Evolutionary conservation across 257 asterid species (phyloP), one percentile per base, ranked within the genome.

Genomic region (Lycium ferocissimum): DNA sequence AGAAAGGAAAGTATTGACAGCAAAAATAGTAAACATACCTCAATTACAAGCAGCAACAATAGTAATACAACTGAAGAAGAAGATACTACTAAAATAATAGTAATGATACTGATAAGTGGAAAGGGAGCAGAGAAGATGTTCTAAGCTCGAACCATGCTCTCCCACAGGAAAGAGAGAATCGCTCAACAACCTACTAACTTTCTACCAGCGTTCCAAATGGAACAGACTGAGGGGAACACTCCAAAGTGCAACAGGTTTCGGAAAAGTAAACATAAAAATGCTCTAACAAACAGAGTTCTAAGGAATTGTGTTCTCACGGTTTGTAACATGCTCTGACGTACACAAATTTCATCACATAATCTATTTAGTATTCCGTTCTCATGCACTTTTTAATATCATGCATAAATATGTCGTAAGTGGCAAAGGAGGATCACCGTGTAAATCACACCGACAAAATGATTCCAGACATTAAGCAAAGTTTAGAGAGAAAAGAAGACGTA

Each of bases 401-500:
- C 51, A 43, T 54, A 9, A 15, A 78, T 54, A 17, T 3, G 22
- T 7, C 3, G 8, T 0, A 7, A 35, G 51, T 38, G 53, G 14
- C 33, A 70, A 70, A 70, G 78, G 78, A 70, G 53, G 78, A 70
- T 8, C 22, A 15, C 78, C 78, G 17, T 67, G 75, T 67, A 35
- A 67, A 38, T 53, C 47, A 54, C 66, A 53, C 82, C 0, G 26
- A 47, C 65, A 53, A 53, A 72, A 26, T 53, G 33, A 51, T 53
- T 76, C 18, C 45, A 26, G 40, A 76, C 63, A 14, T 22, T 51
- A 51, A 49, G 63, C 82, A 76, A n/a, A 51, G 18, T 76, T 47
- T 45, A 12, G 40, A 73, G 9, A 61, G 62, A 22, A 78, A n/a
- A 76, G 6, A 78, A 51, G 47, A 33, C 22, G 12, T 2, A 6